Evolutionary conservation across 768 basidiomycete genomes (phyloP).

Genomic region (Tylopilus intermedius): DNA sequence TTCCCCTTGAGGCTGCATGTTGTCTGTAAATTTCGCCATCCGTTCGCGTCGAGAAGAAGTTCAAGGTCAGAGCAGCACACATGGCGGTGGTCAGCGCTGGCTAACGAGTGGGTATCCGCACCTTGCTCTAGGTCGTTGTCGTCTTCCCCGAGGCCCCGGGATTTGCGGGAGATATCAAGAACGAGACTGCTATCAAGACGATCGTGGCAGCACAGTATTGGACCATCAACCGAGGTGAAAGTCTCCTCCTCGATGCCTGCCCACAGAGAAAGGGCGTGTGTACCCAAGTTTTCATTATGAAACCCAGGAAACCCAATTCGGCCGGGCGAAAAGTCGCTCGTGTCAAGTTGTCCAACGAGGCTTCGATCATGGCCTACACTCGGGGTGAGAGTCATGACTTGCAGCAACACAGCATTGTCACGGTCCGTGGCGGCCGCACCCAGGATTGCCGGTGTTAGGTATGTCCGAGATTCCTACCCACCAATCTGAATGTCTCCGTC

Average conservation of each 20-base stretch:
- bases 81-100: background rate
- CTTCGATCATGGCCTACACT: slow-evolving; percentile 88
- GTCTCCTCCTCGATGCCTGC: slow-evolving; percentile 76
- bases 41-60: slow-evolving; percentile 60
- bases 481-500: too few relatives aligned
- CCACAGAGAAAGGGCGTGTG: slow-evolving; percentile 93
- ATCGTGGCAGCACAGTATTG: slow-evolving; percentile 89
- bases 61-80: slow-evolving; percentile 49
- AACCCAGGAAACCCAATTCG: slow-evolving; percentile 98
- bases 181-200: slow-evolving; percentile 56
- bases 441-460: slow-evolving; percentile 99
- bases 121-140: slow-evolving; percentile 61
- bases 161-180: slow-evolving; percentile 80
- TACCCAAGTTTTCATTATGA: slow-evolving; percentile 70
- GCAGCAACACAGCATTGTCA: slow-evolving; percentile 94
- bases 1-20: too few relatives aligned
- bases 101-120: background rate
- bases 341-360: slow-evolving; percentile 87
- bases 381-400: slow-evolving; percentile 96
- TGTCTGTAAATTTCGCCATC: too few relatives aligned
- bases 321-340: slow-evolving; percentile 96
- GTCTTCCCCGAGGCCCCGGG: slow-evolving; percentile 89
- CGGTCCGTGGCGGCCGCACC: slow-evolving; percentile 90
- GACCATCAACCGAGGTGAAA: slow-evolving; percentile 84
- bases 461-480: slow-evolving; percentile 29